These are phyloP conservation scores for Yarrowia hollandica DNA, from an alignment of 805 yeast species.

Conservation along the genomic window DNA sequence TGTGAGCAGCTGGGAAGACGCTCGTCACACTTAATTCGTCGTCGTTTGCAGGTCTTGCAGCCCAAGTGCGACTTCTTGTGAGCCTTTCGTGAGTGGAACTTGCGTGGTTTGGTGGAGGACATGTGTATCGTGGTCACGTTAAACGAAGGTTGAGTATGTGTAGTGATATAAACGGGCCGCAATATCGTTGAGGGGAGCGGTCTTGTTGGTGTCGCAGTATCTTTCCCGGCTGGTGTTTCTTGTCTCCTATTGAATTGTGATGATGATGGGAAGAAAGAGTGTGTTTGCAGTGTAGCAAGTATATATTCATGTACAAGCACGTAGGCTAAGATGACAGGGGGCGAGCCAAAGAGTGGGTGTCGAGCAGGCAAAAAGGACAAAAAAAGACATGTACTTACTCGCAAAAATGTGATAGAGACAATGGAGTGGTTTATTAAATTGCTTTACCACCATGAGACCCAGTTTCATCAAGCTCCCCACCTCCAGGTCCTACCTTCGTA, in stretches of 20 bases:
- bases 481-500: constrained; percentile 24
- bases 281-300: constrained; percentile 25
- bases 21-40: constrained; percentile 68
- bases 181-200: background rate
- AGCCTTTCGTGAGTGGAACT: constrained; percentile 51
- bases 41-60: constrained; percentile 65
- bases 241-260: background rate
- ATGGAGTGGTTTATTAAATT: background rate
- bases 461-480: background rate
- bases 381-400: background rate
- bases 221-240: background rate
- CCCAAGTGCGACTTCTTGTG: constrained; percentile 73
- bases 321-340: constrained; percentile 25
- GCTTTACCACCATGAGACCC: background rate
- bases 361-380: background rate
- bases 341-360: background rate
- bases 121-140: background rate
- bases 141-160: background rate
- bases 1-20: constrained; percentile 58
- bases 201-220: no score
- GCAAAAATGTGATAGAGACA: background rate
- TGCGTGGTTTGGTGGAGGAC: constrained; percentile 32
- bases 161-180: background rate
- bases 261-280: constrained; percentile 16
- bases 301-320: constrained; percentile 19